Evolutionary conservation across 2,329 filamentous ascomycete species (phyloP).

Genomic region (Colletotrichum echinochloae): DNA sequence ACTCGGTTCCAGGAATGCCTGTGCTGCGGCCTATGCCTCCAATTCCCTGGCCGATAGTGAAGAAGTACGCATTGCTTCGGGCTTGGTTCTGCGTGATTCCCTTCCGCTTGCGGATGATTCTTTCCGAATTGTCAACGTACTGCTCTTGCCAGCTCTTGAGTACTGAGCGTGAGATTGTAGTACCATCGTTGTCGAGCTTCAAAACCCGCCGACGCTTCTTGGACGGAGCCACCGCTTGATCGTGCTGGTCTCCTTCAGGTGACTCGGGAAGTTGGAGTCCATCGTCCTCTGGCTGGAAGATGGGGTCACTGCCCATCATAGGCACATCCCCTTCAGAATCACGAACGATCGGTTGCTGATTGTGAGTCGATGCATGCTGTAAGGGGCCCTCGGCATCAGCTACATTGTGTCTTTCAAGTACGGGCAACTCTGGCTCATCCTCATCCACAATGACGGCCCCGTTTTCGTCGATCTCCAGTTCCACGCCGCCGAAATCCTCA

Average conservation of each 20-base stretch:
- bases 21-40: conserved; percentile 51
- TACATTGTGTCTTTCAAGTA: conserved; percentile 46
- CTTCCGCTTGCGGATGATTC: conserved; percentile 42
- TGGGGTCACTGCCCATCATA: conserved; percentile 5
- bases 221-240: not conserved
- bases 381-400: conserved; percentile 30
- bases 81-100: conserved; percentile 51
- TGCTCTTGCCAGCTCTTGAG: conserved; percentile 52
- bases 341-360: not conserved
- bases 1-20: conserved; percentile 47
- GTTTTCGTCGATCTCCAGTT: conserved; percentile 63
- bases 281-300: not conserved
- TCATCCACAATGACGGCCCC: conserved; percentile 61
- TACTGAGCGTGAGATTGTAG: not conserved
- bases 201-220: conserved; percentile 15
- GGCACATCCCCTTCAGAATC: not conserved
- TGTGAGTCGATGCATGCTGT: conserved; percentile 25
- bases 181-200: conserved; percentile 4
- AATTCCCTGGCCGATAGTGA: conserved; percentile 56
- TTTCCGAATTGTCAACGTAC: conserved; percentile 55
- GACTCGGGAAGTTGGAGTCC: not conserved
- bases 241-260: not conserved
- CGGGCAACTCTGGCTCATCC: conserved; percentile 59
- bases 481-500: conserved; percentile 54
- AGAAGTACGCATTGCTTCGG: conserved; percentile 55